Conservation (phyloP, 2,329 filamentous ascomycete species). For the Claviceps humidiphila region DNA sequence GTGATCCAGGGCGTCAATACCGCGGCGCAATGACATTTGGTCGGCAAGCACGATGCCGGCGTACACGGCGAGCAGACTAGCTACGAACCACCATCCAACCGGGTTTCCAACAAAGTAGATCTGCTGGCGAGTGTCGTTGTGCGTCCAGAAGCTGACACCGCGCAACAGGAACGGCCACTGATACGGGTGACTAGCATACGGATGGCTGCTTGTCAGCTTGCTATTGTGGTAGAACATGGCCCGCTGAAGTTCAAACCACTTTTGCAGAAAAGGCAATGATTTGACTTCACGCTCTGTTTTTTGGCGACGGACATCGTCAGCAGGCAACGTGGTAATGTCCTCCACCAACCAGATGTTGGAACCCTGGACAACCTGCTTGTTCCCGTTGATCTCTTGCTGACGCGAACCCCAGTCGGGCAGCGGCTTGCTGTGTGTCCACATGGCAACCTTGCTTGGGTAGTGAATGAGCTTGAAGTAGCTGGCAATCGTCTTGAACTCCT, state of each 20-base stretch:
- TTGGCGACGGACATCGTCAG: conserved; percentile 57
- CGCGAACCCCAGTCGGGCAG: conserved; percentile 97
- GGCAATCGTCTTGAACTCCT: conserved; percentile 81
- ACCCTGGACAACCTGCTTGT: conserved; percentile 82
- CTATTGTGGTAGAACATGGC: conserved; percentile 99
- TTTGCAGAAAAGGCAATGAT: conserved; percentile 73
- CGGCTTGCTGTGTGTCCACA: conserved; percentile 95
- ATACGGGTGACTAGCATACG: conserved; percentile 87
- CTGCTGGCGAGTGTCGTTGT: conserved; percentile 86
- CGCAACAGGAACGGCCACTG: conserved; percentile 96
- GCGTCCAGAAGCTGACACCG: conserved; percentile 98
- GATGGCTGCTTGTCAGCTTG: conserved; percentile 90
- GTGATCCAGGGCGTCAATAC: conserved; percentile 82
- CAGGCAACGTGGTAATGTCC: conserved; percentile 68
- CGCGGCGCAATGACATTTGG: conserved; percentile 83
- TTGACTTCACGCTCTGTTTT: conserved; percentile 72
- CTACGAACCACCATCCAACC: conserved; percentile 92
- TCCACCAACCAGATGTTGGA: conserved; percentile 95
- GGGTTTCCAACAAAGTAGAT: conserved; percentile 99
- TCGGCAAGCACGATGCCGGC: conserved; percentile 85
- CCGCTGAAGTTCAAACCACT: conserved; percentile 92
- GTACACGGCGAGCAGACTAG: conserved; percentile 84
- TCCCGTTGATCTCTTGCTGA: conserved; percentile 98
- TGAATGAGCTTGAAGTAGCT: conserved; percentile 95
- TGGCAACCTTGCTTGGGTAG: conserved; percentile 86